A percentile compares a stretch with the other conserved stretches of the same genome.
phyloP scores from a whole-genome alignment of 2,329 filamentous ascomycete genomes.

The Fusarium citri region DNA sequence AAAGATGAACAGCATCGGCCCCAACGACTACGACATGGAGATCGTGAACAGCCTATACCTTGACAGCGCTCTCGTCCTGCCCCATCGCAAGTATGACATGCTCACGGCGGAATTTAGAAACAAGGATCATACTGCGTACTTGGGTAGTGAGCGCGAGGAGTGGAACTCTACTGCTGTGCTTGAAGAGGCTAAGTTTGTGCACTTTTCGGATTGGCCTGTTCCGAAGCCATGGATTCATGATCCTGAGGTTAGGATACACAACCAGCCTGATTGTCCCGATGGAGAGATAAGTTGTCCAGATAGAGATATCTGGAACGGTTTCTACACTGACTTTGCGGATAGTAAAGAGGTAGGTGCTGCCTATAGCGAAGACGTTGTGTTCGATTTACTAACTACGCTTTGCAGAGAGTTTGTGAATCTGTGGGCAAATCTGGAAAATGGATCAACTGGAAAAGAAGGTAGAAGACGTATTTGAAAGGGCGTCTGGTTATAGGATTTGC shows the following conservation, averaged over 20 bases:
- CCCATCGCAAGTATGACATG: slow-evolving; percentile 72
- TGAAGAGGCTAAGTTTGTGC: slow-evolving; percentile 73
- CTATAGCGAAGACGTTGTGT: neutral
- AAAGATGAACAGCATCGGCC: slow-evolving; percentile 45
- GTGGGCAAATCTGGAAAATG: slow-evolving; percentile 10
- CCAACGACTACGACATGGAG: slow-evolving; percentile 72
- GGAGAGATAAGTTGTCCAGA: slow-evolving; percentile 2
- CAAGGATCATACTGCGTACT: slow-evolving; percentile 60
- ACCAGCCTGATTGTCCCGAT: slow-evolving; percentile 12
- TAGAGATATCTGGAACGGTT: slow-evolving; percentile 32
- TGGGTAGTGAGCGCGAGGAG: slow-evolving; percentile 56
- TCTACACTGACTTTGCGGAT: slow-evolving; percentile 32
- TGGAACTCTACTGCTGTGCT: slow-evolving; percentile 69
- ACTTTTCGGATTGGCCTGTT: slow-evolving; percentile 79
- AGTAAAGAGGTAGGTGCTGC: slow-evolving; percentile 16
- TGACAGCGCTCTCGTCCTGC: slow-evolving; percentile 69
- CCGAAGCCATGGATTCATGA: slow-evolving; percentile 66
- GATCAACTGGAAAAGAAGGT: slow-evolving; percentile 20
- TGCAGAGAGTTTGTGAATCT: slow-evolving; percentile 22
- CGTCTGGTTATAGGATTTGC: neutral
- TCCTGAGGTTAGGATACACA: neutral
- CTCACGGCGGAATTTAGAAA: slow-evolving; percentile 72
- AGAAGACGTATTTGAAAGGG: neutral
- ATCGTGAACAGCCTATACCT: slow-evolving; percentile 72
- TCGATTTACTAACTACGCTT: neutral